phyloP scores from a whole-genome alignment of 805 yeast genomes.

The Yamadazyma insecticola region DNA sequence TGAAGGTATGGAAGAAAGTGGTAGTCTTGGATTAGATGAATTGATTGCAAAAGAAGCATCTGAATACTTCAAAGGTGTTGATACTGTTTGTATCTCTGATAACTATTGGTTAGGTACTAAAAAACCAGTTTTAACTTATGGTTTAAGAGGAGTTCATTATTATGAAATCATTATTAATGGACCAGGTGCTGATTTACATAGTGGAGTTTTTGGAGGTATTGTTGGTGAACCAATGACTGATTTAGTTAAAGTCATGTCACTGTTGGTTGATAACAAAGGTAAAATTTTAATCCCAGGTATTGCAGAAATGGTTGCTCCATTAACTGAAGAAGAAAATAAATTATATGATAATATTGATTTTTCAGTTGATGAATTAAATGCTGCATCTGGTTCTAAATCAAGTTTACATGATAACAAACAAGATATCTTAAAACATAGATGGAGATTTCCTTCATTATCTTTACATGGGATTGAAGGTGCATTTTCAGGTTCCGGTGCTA shows the following conservation, averaged over 20 bases:
- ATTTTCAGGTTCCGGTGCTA: slow-evolving; percentile 90
- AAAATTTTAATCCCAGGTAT: slow-evolving; percentile 84
- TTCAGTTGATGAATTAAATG: slow-evolving; percentile 76
- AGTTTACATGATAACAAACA: slow-evolving; percentile 72
- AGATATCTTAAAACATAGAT: slow-evolving; percentile 91
- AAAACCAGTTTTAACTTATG: slow-evolving; percentile 96
- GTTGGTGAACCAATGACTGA: slow-evolving; percentile 98
- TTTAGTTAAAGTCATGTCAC: slow-evolving; percentile 68
- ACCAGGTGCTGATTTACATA: slow-evolving; percentile 95
- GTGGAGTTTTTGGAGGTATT: slow-evolving; percentile 96
- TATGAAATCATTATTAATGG: slow-evolving; percentile 80
- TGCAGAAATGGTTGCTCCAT: slow-evolving; percentile 90
- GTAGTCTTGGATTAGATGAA: slow-evolving; percentile 85
- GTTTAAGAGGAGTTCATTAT: slow-evolving; percentile 94
- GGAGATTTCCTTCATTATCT: slow-evolving; percentile 97
- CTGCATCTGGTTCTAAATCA: slow-evolving; percentile 85
- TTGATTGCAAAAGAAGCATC: slow-evolving; percentile 77
- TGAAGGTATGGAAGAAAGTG: slow-evolving; percentile 99
- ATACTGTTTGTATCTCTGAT: slow-evolving; percentile 93
- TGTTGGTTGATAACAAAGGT: slow-evolving; percentile 78
- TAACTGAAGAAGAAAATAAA: slow-evolving; percentile 72
- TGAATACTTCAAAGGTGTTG: slow-evolving; percentile 78
- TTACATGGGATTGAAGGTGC: slow-evolving; percentile 98
- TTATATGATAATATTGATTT: slow-evolving; percentile 86
- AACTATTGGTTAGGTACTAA: slow-evolving; percentile 98